Percentiles rank a stretch among this genome's conserved stretches.
Evolutionary conservation across 139 green algal genomes (phyloP).

Genomic region (Micractinium sp.): DNA sequence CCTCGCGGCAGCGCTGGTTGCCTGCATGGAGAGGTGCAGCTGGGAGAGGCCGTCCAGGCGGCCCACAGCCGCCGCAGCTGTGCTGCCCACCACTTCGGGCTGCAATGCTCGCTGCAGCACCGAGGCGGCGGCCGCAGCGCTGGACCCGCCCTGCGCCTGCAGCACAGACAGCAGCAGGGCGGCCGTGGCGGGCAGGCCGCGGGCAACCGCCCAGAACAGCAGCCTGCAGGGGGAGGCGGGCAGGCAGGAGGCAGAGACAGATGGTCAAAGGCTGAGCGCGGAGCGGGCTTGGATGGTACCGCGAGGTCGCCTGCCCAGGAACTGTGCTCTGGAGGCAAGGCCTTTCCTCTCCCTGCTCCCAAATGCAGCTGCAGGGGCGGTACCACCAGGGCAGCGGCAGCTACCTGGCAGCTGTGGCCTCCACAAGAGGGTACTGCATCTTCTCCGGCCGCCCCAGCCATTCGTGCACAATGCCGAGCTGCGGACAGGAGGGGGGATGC

Average conservation of each 20-base stretch:
- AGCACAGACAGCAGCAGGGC: conserved; percentile 28
- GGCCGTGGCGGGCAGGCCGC: conserved; percentile 28
- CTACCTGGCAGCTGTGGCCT: conserved; percentile 31
- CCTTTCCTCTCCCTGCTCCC: too few relatives aligned
- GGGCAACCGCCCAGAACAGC: conserved; percentile 18
- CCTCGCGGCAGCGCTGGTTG: conserved; percentile 12
- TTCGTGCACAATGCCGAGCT: conserved; percentile 43
- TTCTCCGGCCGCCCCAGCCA: conserved; percentile 27
- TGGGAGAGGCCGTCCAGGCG: conserved; percentile 24
- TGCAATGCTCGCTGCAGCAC: conserved; percentile 20
- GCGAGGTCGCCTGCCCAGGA: too few relatives aligned
- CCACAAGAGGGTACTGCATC: conserved; percentile 29
- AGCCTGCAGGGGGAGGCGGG: conserved; percentile 11
- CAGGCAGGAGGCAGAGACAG: too few relatives aligned
- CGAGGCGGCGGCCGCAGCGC: not conserved
- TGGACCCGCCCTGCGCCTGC: conserved; percentile 19
- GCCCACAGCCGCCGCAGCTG: not conserved
- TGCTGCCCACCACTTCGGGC: not conserved
- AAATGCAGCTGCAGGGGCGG: not conserved
- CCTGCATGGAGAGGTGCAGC: conserved; percentile 21
- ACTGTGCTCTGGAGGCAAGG: too few relatives aligned
- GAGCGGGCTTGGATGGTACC: too few relatives aligned
- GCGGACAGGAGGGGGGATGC: not conserved
- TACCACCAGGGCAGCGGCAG: not conserved
- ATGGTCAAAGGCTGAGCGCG: too few relatives aligned